Conservation (phyloP, 306 rosid species). For the Cucumis melo region DNA sequence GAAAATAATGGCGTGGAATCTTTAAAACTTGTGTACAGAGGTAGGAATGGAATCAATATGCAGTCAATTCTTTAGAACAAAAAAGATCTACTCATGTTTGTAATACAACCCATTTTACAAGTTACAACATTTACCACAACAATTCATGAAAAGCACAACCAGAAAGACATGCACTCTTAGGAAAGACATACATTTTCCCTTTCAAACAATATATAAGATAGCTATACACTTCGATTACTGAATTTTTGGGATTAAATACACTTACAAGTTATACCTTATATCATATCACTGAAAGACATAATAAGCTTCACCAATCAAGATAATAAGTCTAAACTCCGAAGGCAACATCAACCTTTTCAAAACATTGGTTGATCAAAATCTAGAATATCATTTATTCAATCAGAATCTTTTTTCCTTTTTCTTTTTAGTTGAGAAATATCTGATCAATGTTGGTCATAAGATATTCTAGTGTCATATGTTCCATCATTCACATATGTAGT, state of each 20-base stretch:
- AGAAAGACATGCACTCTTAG: neutral
- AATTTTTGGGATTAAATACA: neutral
- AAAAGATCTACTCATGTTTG: neutral
- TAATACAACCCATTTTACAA: neutral
- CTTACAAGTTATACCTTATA: neutral
- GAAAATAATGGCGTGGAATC: neutral
- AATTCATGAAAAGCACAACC: neutral
- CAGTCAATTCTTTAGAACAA: neutral
- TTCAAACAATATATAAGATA: neutral
- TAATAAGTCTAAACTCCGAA: neutral
- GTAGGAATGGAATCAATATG: neutral
- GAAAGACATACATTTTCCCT: neutral
- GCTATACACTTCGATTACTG: neutral
- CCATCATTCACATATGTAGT: constrained; percentile 1
- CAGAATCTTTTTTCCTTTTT: neutral
- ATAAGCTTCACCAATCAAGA: neutral
- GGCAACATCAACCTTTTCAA: neutral
- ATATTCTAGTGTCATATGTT: neutral
- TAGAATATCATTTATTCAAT: neutral
- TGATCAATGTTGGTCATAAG: neutral
- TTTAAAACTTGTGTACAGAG: neutral
- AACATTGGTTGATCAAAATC: neutral
- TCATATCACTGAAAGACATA: neutral
- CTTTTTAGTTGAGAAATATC: neutral
- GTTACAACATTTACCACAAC: neutral